These are phyloP conservation scores for Saccharomyces hybrid DNA, from an alignment of 1,139 yeast genomes.

Conservation along the genomic window DNA sequence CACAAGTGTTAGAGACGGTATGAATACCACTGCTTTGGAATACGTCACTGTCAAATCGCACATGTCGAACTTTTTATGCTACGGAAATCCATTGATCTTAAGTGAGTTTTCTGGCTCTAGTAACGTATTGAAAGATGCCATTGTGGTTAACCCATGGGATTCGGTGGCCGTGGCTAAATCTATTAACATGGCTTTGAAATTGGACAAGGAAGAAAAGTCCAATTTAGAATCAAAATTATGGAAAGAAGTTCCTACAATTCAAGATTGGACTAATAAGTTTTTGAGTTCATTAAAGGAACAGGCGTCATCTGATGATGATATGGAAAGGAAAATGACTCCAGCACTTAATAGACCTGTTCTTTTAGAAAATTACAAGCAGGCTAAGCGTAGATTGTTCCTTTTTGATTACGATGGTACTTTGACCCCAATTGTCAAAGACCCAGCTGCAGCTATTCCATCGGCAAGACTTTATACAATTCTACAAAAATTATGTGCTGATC, in stretches of 20 bases:
- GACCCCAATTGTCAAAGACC: slow-evolving; percentile 92
- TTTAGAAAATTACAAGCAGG: slow-evolving; percentile 49
- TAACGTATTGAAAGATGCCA: slow-evolving; percentile 67
- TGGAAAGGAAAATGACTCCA: slow-evolving; percentile 55
- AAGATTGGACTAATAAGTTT: slow-evolving; percentile 69
- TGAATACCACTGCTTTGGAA: slow-evolving; percentile 92
- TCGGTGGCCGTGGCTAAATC: slow-evolving; percentile 85
- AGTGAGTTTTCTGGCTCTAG: slow-evolving; percentile 95
- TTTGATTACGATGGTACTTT: slow-evolving; percentile 97
- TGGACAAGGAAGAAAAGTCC: slow-evolving; percentile 40
- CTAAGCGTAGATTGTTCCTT: slow-evolving; percentile 67
- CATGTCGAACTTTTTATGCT: slow-evolving; percentile 30
- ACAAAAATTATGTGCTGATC: slow-evolving; percentile 59
- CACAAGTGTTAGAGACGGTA: slow-evolving; percentile 90
- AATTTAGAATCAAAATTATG: slow-evolving; percentile 48
- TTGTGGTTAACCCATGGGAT: slow-evolving; percentile 95
- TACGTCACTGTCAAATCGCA: slow-evolving; percentile 81
- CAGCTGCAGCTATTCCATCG: slow-evolving; percentile 97
- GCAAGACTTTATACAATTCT: slow-evolving; percentile 58
- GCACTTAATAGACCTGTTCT: slow-evolving; percentile 69
- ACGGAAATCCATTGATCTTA: slow-evolving; percentile 65
- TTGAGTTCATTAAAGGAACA: slow-evolving; percentile 30
- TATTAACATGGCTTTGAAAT: slow-evolving; percentile 57
- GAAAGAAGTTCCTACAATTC: slow-evolving; percentile 65
- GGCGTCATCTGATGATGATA: slow-evolving; percentile 10